phyloP scores from a whole-genome alignment of 73 alveolate genomes.

The Paramecium caudatum region DNA sequence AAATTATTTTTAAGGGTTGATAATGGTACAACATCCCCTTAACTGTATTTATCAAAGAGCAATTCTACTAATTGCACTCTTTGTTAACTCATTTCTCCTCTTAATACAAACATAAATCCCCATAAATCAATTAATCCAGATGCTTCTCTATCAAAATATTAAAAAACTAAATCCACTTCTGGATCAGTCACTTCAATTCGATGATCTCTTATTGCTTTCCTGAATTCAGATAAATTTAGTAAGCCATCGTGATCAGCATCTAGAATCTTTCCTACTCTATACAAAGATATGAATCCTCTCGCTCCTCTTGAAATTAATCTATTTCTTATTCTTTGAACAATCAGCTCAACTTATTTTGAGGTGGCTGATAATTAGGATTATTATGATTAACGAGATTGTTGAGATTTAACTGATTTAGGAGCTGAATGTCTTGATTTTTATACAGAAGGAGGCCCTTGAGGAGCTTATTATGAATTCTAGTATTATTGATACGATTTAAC shows the following conservation, averaged over 20 bases:
- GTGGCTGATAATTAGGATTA: constrained; percentile 57
- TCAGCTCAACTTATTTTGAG: constrained; percentile 68
- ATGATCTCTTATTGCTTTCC: constrained; percentile 83
- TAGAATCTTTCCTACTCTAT: constrained; percentile 87
- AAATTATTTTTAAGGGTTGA: constrained; percentile 90
- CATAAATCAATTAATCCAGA: constrained; percentile 81
- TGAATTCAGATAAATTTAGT: constrained; percentile 81
- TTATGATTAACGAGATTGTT: constrained; percentile 14
- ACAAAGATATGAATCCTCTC: constrained; percentile 92
- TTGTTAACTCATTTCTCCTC: constrained; percentile 79
- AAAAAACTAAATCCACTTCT: constrained; percentile 87
- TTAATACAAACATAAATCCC: constrained; percentile 79
- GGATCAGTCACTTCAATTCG: constrained; percentile 84
- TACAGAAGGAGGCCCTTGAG: not conserved
- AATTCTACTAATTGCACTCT: constrained; percentile 76
- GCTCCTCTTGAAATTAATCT: constrained; percentile 91
- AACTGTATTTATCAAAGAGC: constrained; percentile 85
- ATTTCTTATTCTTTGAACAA: constrained; percentile 83
- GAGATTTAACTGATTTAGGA: constrained; percentile 33
- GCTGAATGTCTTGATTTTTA: not conserved
- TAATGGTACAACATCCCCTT: constrained; percentile 84
- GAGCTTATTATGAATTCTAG: not conserved
- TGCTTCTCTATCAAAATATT: constrained; percentile 89
- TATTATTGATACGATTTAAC: constrained; percentile 30
- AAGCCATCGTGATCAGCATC: constrained; percentile 88